Conservation (phyloP, 306 rosid species). For the Citrullus amarus region DNA sequence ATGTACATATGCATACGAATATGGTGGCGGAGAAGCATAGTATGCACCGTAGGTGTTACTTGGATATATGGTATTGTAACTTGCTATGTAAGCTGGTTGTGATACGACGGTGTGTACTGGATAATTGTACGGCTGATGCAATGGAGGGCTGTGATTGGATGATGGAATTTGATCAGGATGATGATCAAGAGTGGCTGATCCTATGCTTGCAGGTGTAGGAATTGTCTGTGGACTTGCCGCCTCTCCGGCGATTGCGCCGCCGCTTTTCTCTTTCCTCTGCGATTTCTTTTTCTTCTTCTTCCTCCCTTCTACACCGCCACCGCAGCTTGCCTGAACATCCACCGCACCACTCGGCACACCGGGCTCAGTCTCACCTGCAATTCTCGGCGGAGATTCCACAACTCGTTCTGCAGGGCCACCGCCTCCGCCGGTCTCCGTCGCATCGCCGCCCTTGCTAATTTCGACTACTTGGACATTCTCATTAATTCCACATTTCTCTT, state of each 20-base stretch:
- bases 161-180: constrained; percentile 13
- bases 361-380: constrained; percentile 3
- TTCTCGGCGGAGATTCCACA: constrained; percentile 19
- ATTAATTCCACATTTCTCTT: constrained; percentile 11
- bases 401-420: constrained; percentile 4
- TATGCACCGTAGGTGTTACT: constrained; percentile 27
- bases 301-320: constrained; percentile 23
- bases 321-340: constrained; percentile 3
- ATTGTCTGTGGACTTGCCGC: background rate
- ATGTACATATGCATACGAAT: constrained; percentile 21
- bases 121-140: constrained; percentile 21
- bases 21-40: constrained; percentile 26
- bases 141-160: constrained; percentile 32
- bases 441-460: constrained; percentile 3
- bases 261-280: constrained; percentile 21
- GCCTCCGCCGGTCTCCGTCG: constrained; percentile 14
- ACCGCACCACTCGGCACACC: background rate
- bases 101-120: constrained; percentile 16
- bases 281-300: constrained; percentile 36
- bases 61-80: constrained; percentile 34
- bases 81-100: constrained; percentile 21
- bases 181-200: constrained; percentile 13
- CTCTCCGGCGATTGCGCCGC: background rate
- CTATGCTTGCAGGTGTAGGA: constrained; percentile 19
- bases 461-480: constrained; percentile 7